Evolutionary conservation across 495 filamentous ascomycete genomes (phyloP).

Genomic region (Pyrenula aspistea): DNA sequence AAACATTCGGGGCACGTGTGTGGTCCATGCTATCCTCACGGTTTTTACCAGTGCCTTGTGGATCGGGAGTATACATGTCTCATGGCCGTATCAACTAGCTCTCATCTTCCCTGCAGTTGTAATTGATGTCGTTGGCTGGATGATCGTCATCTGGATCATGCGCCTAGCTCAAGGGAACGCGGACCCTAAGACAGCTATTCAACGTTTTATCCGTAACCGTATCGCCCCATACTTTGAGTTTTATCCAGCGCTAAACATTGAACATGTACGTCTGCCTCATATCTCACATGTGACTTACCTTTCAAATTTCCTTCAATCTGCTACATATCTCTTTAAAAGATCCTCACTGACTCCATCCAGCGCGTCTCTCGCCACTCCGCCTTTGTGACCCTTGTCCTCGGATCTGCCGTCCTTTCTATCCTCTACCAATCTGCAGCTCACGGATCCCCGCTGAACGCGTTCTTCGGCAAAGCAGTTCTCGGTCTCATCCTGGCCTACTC

Average conservation of each 20-base stretch:
- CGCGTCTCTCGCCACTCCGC: conserved; percentile 10
- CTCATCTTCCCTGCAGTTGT: background rate
- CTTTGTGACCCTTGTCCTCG: conserved; percentile 48
- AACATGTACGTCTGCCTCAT: conserved; percentile 36
- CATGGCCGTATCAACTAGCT: background rate
- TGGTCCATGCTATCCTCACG: conserved; percentile 22
- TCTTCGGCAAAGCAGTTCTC: conserved; percentile 45
- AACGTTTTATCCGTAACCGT: conserved; percentile 5
- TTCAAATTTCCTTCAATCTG: background rate
- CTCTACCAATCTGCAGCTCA: conserved; percentile 28
- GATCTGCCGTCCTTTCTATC: conserved; percentile 43
- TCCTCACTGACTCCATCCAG: no score
- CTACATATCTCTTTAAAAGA: background rate
- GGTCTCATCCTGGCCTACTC: conserved; percentile 44
- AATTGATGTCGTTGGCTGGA: background rate
- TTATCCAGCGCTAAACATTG: conserved; percentile 47
- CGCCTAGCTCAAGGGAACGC: conserved; percentile 3
- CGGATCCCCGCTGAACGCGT: conserved; percentile 7
- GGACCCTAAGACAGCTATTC: conserved; percentile 11
- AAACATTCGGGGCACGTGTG: conserved; percentile 40
- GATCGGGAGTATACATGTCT: conserved; percentile 21
- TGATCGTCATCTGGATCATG: background rate
- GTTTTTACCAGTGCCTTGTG: conserved; percentile 32
- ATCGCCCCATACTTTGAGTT: conserved; percentile 37
- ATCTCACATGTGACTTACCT: no score